Evolutionary conservation across 2,329 filamentous ascomycete species (phyloP).

Genomic region (Paramyrothecium roridum): DNA sequence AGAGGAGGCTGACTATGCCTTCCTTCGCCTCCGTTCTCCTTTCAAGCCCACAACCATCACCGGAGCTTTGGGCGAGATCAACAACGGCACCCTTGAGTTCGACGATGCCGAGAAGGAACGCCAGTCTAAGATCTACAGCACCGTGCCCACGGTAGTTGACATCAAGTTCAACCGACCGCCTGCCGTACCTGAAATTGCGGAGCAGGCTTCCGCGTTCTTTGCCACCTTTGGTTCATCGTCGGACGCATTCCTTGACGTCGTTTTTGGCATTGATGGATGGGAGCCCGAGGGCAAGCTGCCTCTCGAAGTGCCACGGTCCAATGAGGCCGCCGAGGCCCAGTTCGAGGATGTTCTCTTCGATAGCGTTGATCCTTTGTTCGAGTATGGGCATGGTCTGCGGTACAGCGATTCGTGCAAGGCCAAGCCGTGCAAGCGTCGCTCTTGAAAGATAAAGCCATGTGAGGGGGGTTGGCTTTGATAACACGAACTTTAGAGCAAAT

Average conservation of each 20-base stretch:
- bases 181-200: neutral
- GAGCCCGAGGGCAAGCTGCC: slow-evolving; percentile 30
- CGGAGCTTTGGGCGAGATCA: slow-evolving; percentile 33
- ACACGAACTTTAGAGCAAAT: too few species aligned
- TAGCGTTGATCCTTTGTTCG: slow-evolving; percentile 20
- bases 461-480: too few species aligned
- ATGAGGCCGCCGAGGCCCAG: slow-evolving; percentile 34
- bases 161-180: slow-evolving; percentile 14
- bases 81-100: slow-evolving; percentile 38
- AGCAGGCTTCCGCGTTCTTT: slow-evolving; percentile 25
- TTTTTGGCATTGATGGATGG: slow-evolving; percentile 28
- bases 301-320: slow-evolving; percentile 41
- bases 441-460: too few species aligned
- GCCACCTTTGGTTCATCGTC: slow-evolving; percentile 35
- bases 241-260: slow-evolving; percentile 40
- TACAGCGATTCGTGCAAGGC: slow-evolving; percentile 20
- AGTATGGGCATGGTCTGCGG: slow-evolving; percentile 24
- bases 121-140: slow-evolving; percentile 29
- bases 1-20: slow-evolving; percentile 35
- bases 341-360: slow-evolving; percentile 24
- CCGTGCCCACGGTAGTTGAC: slow-evolving; percentile 38
- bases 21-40: slow-evolving; percentile 35
- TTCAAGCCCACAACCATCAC: slow-evolving; percentile 27
- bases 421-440: too few species aligned
- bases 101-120: slow-evolving; percentile 20